A percentile compares a stretch with the other conserved stretches of the same genome.
phyloP scores from a whole-genome alignment of 257 asterid genomes.

The Scutellaria minor region DNA sequence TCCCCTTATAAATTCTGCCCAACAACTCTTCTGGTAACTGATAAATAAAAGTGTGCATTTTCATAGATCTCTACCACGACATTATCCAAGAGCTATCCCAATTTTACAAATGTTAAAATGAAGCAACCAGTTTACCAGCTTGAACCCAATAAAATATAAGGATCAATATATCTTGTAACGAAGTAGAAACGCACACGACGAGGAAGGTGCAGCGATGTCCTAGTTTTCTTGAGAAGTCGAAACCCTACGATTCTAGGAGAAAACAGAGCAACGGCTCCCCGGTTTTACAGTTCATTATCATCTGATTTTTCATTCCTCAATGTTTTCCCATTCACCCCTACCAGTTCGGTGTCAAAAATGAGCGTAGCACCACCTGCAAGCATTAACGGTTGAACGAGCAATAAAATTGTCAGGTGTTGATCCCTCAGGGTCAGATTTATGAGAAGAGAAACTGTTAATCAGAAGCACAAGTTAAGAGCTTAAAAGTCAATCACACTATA shows the following conservation, averaged over 20 bases:
- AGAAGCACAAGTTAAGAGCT: not conserved
- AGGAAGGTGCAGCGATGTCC: constrained; percentile 9
- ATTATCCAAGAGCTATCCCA: not conserved
- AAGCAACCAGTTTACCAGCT: not conserved
- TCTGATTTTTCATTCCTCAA: constrained; percentile 44
- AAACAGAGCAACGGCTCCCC: not conserved
- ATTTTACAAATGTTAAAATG: too few species aligned
- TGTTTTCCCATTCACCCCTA: constrained; percentile 85
- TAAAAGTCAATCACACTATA: not conserved
- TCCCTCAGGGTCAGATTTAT: not conserved
- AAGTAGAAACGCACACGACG: constrained; percentile 8
- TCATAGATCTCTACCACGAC: not conserved
- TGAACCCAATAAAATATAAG: not conserved
- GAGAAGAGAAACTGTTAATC: not conserved
- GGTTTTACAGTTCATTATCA: constrained; percentile 57
- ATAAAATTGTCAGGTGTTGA: constrained; percentile 2
- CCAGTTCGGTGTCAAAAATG: constrained; percentile 89
- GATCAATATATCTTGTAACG: not conserved
- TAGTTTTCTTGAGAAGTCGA: constrained; percentile 17
- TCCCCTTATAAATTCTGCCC: too few species aligned
- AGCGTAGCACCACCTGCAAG: constrained; percentile 93
- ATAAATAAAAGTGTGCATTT: not conserved
- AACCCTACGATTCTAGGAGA: constrained; percentile 25
- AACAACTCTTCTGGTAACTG: not conserved
- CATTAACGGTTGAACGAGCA: constrained; percentile 17